Base-by-base conservation (phyloP, 352 stramenopile genomes). In the Phytophthora melonis region DNA sequence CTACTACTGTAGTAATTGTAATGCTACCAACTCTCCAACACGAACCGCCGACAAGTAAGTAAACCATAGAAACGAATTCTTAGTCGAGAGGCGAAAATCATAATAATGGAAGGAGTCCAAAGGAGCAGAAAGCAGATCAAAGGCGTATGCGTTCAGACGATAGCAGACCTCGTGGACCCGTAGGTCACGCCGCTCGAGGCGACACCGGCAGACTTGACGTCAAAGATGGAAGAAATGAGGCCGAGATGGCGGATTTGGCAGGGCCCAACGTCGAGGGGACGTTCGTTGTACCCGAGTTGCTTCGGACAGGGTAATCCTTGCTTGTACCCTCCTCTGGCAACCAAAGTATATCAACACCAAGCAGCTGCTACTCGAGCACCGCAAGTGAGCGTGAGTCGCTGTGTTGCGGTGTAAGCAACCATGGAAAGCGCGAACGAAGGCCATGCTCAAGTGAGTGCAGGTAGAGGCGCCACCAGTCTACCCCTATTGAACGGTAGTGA, bases 181-280 rank as follows among this genome's bases (percentile, higher is more conserved):
- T 50, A 50, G 41, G 41, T 50, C 41, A 50, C 18, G 41, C 41
- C 18, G 41, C 3, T 50, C 41, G 14, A 50, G 41, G 41, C 14
- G 41, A 43, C 36, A 43, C 36, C 36, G 36, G 36, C 36, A 50
- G 18, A n/a, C 41, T 50, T 21, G 18, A 50, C 16, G n/a, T 47
- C 57, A 47, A 72, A 47, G 45, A 27, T 61, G 55, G 64, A 70
- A 65, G n/a, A 59, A 70, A 58, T 64, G 54, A 47, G 19, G 52
- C 34, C 64, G 49, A 54, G 45, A 13, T 71, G 65, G 47, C 23
- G 36, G 49, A 66, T 43, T 58, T 66, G 54, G 41, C 36, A 53
- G 57, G 23, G n/a, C 6, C 16, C 11, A 45, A 30, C n/a, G 39
- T 45, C 39, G 39, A 10, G 10, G 39, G 39, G 30, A 34, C 30